Evolutionary conservation across 345 rosid species (phyloP), one percentile per base, ranked within the genome.

Genomic region (Lepidium aucheri): DNA sequence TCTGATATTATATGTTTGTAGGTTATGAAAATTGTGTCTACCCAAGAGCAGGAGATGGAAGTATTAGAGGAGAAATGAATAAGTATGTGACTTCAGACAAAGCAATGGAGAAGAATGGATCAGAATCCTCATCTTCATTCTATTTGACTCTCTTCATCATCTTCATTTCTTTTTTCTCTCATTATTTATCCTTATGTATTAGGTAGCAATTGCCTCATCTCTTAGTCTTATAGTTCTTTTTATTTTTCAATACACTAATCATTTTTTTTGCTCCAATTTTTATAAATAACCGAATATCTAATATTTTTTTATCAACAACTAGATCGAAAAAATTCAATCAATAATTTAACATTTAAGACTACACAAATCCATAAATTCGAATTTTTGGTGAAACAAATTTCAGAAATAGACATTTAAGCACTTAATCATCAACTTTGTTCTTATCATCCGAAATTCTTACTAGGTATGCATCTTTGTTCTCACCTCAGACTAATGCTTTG

Each of bases 11-110:
- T 4, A 1, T 59, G 11, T 11, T 45, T 24, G n/a, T 51, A 88
- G 95, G 91, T 77, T 88, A 85, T 64, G 73, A 35, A 52, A 82
- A 70, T 26, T 88, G 91, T 63, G 35, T 60, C 26, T 88, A 85
- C 70, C 81, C 85, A 33, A 75, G 85, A 65, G 86, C 81, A 61
- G 79, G 82, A 60, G 58, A 53, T 45, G 55, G 8, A 40, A 54
- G 44, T 43, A 13, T 14, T n/a, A 24, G 36, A 38, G 58, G 51
- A 55, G 46, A 33, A 36, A 49, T 64, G 53, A 72, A 64, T 49
- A 72, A 64, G 22, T 72, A 64, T 47, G 70, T 72, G 45, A 39
- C 22, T 30, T 72, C 76, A 63, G 75, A 63, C 63, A 28, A 70
- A 45, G 51, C 56, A 45, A 63, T 1, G 1, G 64, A 43, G 38